These are phyloP conservation scores for Vigna nakashimae DNA, from an alignment of 306 rosid genomes.

Conservation along the genomic window DNA sequence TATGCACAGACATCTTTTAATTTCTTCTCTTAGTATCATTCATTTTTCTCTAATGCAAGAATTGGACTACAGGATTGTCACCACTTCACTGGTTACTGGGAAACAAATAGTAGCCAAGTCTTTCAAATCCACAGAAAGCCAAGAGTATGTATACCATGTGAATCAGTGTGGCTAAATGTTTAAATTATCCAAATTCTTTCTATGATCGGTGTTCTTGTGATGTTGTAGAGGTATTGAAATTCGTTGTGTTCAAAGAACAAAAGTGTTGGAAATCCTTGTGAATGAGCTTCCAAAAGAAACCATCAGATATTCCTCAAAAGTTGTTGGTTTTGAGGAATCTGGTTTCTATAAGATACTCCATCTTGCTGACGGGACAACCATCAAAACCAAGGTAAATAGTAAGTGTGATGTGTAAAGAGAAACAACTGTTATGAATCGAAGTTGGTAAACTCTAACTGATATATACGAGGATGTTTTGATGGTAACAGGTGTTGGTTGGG, in stretches of 20 bases:
- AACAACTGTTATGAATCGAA: slow-evolving; percentile 12
- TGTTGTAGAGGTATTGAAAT: slow-evolving; percentile 53
- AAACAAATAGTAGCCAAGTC: slow-evolving; percentile 45
- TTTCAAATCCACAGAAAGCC: slow-evolving; percentile 43
- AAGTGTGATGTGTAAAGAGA: neutral
- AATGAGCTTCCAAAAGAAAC: slow-evolving; percentile 74
- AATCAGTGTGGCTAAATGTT: neutral
- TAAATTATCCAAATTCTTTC: slow-evolving; percentile 4
- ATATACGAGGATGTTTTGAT: slow-evolving; percentile 1
- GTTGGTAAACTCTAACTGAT: neutral
- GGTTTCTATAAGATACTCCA: slow-evolving; percentile 65
- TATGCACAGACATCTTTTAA: slow-evolving; percentile 20
- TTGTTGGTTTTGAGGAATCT: slow-evolving; percentile 71
- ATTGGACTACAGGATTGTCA: slow-evolving; percentile 54
- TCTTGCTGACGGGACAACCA: slow-evolving; percentile 69
- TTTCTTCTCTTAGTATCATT: neutral
- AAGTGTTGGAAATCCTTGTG: slow-evolving; percentile 65
- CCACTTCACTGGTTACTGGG: slow-evolving; percentile 59
- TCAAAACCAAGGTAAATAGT: slow-evolving; percentile 64
- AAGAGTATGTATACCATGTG: slow-evolving; percentile 51
- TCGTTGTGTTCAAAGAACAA: slow-evolving; percentile 61
- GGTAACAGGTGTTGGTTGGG: slow-evolving; percentile 68
- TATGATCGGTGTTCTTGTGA: neutral
- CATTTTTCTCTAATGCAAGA: neutral
- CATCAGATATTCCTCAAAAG: slow-evolving; percentile 73